A percentile compares a stretch with the other conserved stretches of the same genome.
Evolutionary conservation across 257 asterid species (phyloP).

Genomic region (Primulina eburnea): DNA sequence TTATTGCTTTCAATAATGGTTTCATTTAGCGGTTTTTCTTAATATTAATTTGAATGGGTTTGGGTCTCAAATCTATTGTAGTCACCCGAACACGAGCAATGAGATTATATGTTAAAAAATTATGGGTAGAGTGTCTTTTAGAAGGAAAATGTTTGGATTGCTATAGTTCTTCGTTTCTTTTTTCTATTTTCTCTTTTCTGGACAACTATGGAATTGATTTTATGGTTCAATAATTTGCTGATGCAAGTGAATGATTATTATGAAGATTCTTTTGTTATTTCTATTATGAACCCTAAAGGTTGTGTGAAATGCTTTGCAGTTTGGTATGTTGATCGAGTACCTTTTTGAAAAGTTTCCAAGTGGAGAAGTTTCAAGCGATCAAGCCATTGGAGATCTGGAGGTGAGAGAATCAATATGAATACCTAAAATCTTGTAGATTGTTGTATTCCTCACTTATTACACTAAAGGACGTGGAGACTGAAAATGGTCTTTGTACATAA

Average conservation of each 20-base stretch:
- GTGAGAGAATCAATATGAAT: conserved; percentile 41
- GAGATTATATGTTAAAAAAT: too few relatives aligned
- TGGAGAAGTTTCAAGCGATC: conserved; percentile 61
- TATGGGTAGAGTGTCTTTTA: too few relatives aligned
- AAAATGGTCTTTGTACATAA: neutral
- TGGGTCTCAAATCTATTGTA: neutral
- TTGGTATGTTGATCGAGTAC: conserved; percentile 85
- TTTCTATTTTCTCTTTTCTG: too few relatives aligned
- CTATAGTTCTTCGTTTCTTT: too few relatives aligned
- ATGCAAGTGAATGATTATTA: neutral
- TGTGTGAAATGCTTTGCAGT: conserved; percentile 49
- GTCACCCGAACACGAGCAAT: too few relatives aligned
- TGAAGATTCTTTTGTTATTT: conserved; percentile 11
- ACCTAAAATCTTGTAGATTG: conserved; percentile 13
- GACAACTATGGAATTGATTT: neutral
- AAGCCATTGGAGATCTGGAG: conserved; percentile 89
- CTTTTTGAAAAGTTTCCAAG: conserved; percentile 66
- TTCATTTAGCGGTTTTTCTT: too few relatives aligned
- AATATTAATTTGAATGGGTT: neutral
- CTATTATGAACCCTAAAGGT: conserved; percentile 21
- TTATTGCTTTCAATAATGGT: too few relatives aligned
- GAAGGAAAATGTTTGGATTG: too few relatives aligned
- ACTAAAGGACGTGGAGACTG: conserved; percentile 2
- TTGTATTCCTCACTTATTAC: conserved; percentile 5
- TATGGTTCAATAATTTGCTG: neutral